Conservation (phyloP, 208 protist species). For the Porcisia deanei region DNA sequence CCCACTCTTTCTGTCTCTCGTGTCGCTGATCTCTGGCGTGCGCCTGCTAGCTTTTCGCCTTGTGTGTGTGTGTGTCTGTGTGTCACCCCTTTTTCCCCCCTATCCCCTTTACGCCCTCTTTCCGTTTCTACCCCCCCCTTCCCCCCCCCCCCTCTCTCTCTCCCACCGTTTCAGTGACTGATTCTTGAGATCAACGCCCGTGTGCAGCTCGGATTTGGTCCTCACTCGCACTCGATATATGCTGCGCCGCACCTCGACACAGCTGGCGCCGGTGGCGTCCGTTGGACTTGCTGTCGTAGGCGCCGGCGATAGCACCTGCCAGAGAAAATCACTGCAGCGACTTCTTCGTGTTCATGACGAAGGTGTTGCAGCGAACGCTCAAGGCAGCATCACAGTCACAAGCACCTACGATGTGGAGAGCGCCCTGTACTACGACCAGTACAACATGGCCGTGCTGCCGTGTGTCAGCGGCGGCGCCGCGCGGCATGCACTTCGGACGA, state of each 20-base stretch:
- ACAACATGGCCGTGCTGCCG: slow-evolving; percentile 52
- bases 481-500: slow-evolving; percentile 37
- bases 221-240: neutral
- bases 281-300: slow-evolving; percentile 11
- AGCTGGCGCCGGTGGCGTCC: neutral
- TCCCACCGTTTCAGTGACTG: neutral
- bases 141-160: neutral
- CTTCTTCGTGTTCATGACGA: slow-evolving; percentile 42
- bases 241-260: neutral
- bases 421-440: slow-evolving; percentile 49
- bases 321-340: slow-evolving; percentile 25
- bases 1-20: neutral
- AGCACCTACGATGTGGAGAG: slow-evolving; percentile 51
- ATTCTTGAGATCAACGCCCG: neutral
- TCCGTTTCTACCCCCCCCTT: neutral
- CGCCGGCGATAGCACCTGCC: slow-evolving; percentile 5
- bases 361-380: slow-evolving; percentile 35
- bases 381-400: slow-evolving; percentile 20
- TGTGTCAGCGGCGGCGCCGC: slow-evolving; percentile 44
- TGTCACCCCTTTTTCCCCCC: neutral
- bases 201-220: neutral
- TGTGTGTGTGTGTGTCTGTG: neutral
- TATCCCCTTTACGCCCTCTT: neutral
- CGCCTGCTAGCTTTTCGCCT: neutral
- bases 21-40: neutral